phyloP scores from a whole-genome alignment of 441 rosid genomes.

The Corymbia calophylla region DNA sequence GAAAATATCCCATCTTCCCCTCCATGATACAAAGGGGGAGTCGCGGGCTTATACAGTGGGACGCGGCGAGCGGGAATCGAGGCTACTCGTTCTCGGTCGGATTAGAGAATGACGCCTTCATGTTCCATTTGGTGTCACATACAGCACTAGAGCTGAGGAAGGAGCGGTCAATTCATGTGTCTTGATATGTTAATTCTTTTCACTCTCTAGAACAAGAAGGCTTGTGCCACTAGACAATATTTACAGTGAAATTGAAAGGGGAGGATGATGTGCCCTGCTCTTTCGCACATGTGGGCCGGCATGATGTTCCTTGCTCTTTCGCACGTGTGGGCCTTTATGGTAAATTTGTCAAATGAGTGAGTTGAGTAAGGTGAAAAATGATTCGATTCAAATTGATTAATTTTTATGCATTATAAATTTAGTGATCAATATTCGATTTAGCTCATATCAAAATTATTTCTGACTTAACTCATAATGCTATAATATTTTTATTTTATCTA shows the following conservation, averaged over 20 bases:
- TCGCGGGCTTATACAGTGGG: not conserved
- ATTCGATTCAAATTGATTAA: no score
- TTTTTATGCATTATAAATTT: accelerated
- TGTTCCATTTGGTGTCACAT: not conserved
- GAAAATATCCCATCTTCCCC: not conserved
- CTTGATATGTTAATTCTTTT: not conserved
- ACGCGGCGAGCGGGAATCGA: not conserved
- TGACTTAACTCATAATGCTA: no score
- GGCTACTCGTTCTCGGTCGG: not conserved
- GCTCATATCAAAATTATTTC: not conserved
- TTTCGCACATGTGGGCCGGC: not conserved
- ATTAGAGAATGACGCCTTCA: not conserved
- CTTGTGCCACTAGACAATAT: not conserved
- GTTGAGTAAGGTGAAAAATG: accelerated
- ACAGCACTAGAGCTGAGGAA: not conserved
- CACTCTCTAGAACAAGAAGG: not conserved
- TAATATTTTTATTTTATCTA: no score
- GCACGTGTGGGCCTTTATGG: not conserved
- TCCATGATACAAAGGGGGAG: not conserved
- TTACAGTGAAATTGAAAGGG: not conserved
- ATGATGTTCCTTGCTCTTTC: not conserved
- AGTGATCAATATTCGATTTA: accelerated
- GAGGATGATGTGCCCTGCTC: not conserved
- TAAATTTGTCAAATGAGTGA: not conserved
- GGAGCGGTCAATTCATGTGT: not conserved